Evolutionary conservation across 2,329 filamentous ascomycete genomes (phyloP), one percentile per base, ranked within the genome.

Genomic region (Lithohypha guttulata): DNA sequence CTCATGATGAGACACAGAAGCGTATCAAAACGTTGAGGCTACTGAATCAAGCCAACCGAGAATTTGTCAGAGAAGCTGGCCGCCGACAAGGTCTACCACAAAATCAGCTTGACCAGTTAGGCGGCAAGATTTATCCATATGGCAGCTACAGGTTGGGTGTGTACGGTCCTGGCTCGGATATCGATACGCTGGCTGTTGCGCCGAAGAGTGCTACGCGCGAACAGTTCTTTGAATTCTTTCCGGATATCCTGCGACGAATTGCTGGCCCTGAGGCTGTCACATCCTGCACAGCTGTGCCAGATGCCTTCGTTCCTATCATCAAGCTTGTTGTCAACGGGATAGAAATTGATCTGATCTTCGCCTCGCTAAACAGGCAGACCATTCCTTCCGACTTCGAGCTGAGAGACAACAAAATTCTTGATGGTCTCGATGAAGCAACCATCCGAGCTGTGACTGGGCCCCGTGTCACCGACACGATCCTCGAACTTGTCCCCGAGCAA

Each of bases 281-380:
- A 44, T 84, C 93, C 56, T 70, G 95, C 53, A 80, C 84, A 2
- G 76, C 81, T 0, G 91, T 98, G 25, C 80, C 80, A 33, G 89
- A 93, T 54, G 85, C 89, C 3, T 93, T 84, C 55, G 89, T 96
- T 6, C 91, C 91, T 33, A 93, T 98, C 58, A 96, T 98, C 67
- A 96, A 95, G 59, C 84, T 96, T 54, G 84, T 93, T 58, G 84
- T 93, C 51, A 77, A 73, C 36, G 84, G 80, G 34, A 93, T 98
- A 57, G 91, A 84, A 59, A 93, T 98, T 57, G 91, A 98, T 70
- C 65, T 98, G 50, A 93, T 96, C 57, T 86, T 87, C 61, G 81
- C 83, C 48, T 73, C 83, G 40, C 75, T 93, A 49, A 71, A 73
- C 14, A 65, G 85, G 49, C 75, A 76, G 51, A 73, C 84, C 50